Base-by-base conservation (phyloP, 768 basidiomycete species). In the Panellus pusillus region DNA sequence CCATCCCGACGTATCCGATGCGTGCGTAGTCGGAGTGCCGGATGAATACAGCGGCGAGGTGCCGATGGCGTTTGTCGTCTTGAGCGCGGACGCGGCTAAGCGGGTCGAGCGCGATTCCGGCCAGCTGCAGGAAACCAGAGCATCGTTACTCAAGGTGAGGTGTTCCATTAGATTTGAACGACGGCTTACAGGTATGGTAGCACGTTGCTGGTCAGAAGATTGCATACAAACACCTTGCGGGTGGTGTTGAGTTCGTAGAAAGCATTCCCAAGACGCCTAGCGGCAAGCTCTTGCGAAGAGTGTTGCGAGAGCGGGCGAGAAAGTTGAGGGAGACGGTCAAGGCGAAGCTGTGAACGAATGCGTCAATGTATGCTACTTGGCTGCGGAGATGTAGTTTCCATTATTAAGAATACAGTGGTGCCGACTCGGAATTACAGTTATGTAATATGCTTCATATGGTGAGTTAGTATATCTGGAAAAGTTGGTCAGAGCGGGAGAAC, bases 1-100 rank as follows among this genome's bases (percentile, higher is more conserved):
- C 40, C 82, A 87, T 58, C 68, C 76, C 1, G 84, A 85, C 59
- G 79, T 88, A 19, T 72, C 74, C 4, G 80, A 85, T 39, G 74
- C 74, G 2, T 87, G 87, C 57, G 86, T 89, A 2, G 80, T 89
- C 15, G 80, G 84, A 1, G 62, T 85, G 29, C 80, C 79, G 8
- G 83, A 90, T 61, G 86, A 87, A 8, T 89, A 80, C 54, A 83
- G 80, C 54, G 88, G 88, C 14, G 88, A 90, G 64, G 69, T 87
- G 6, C 88, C 88, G 0, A 63, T 88, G 62, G 89, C 87, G 5
- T 89, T 82, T 60, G 77, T 89, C 3, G 82, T 81, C 1, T 73
- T 86, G 4, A 74, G 69, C 6, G 58, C 67, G 2, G 66, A 72
- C n/a, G 77, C 79, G 8, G 66, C 73, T 4, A 45, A 68, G 45